These are phyloP conservation scores for Yamadazyma friedrichii DNA, from an alignment of 1,139 yeast species.

Conservation along the genomic window DNA sequence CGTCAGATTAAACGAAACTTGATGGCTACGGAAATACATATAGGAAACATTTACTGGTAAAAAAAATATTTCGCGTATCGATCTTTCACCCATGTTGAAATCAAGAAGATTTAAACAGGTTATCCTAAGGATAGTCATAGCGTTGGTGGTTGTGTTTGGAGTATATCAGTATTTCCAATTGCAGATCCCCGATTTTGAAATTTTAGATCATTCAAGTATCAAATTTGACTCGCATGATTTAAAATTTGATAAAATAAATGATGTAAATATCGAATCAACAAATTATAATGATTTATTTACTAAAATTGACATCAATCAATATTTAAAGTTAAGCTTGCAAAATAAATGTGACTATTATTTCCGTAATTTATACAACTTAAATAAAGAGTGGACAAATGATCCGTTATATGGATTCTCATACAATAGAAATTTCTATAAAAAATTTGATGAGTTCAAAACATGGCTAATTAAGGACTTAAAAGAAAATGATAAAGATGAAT, in stretches of 20 bases:
- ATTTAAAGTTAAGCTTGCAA: neutral
- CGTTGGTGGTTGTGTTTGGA: neutral
- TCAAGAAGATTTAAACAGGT: conserved; percentile 6
- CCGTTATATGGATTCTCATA: conserved; percentile 17
- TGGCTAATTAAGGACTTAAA: conserved; percentile 2
- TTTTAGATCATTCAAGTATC: neutral
- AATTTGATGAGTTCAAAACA: conserved; percentile 15
- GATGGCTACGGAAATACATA: too few species aligned
- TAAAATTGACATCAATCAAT: conserved; percentile 9
- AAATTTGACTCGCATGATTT: conserved; percentile 2
- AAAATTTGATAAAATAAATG: conserved; percentile 2
- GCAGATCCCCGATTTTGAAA: conserved; percentile 1
- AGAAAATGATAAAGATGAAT: conserved; percentile 6
- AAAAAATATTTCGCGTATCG: too few species aligned
- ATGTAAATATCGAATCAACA: conserved; percentile 6
- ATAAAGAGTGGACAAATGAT: conserved; percentile 15
- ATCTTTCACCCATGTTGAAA: conserved; percentile 2
- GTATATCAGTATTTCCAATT: conserved; percentile 4
- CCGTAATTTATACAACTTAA: conserved; percentile 9
- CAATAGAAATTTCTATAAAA: conserved; percentile 14
- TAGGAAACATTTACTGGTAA: too few species aligned
- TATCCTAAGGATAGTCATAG: conserved; percentile 1
- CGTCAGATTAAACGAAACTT: too few species aligned
- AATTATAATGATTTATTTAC: conserved; percentile 12
- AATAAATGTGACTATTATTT: conserved; percentile 16